Conservation (phyloP, 306 rosid genomes). For the Pueraria montana region DNA sequence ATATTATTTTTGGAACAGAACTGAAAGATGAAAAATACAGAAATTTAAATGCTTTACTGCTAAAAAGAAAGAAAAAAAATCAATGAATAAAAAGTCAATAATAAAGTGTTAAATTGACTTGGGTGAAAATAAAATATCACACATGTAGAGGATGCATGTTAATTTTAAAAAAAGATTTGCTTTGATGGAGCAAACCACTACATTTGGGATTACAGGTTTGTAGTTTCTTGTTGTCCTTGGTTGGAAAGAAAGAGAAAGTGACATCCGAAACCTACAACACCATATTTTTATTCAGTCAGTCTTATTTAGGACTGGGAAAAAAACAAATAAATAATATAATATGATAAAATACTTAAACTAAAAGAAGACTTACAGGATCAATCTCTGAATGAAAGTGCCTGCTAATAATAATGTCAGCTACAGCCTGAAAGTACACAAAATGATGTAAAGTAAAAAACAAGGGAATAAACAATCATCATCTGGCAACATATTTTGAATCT, state of each 20-base stretch:
- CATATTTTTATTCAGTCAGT: background rate
- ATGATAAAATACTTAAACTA: slow-evolving; percentile 11
- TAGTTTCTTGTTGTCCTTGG: background rate
- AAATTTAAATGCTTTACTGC: background rate
- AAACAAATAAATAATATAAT: background rate
- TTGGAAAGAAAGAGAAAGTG: background rate
- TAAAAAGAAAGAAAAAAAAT: background rate
- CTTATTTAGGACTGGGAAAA: background rate
- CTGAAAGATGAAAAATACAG: background rate
- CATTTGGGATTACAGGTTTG: background rate
- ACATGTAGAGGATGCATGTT: too few species aligned
- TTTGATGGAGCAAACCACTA: slow-evolving; percentile 6
- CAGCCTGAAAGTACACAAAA: slow-evolving; percentile 74
- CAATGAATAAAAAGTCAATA: background rate
- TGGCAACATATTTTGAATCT: slow-evolving; percentile 11
- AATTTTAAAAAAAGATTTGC: too few species aligned
- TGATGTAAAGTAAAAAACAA: slow-evolving; percentile 9
- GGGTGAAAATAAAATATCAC: too few species aligned
- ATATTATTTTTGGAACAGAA: background rate
- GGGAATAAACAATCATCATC: slow-evolving; percentile 6
- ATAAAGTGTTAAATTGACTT: too few species aligned
- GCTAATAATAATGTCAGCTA: slow-evolving; percentile 65
- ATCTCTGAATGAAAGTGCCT: slow-evolving; percentile 67
- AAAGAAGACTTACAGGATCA: slow-evolving; percentile 70
- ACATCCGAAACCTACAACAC: background rate